A percentile compares a stretch with the other conserved stretches of the same genome.
Evolutionary conservation across 805 yeast species (phyloP).

Genomic region (Saturnispora silvae): DNA sequence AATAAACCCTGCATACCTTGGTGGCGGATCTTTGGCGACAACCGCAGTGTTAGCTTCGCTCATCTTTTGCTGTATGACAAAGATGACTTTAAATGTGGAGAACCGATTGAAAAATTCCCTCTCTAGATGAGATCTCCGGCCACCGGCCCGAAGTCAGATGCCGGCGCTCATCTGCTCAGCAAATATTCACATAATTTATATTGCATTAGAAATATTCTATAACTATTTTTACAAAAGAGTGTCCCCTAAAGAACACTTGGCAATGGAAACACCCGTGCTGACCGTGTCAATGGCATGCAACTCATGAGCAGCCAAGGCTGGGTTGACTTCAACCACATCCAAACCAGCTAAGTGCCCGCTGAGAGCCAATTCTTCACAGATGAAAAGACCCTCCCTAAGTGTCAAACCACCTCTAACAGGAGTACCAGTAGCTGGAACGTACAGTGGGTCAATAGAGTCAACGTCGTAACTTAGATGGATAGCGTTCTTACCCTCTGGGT

Average conservation of each 20-base stretch:
- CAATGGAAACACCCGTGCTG: slow-evolving; percentile 80
- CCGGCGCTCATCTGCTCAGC: too few species aligned
- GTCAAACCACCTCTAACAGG: slow-evolving; percentile 95
- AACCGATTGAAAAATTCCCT: too few species aligned
- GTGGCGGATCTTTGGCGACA: too few species aligned
- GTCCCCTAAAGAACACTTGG: slow-evolving; percentile 92
- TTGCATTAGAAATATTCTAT: too few species aligned
- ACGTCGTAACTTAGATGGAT: slow-evolving; percentile 90
- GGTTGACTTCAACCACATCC: slow-evolving; percentile 92
- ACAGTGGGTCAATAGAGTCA: slow-evolving; percentile 91
- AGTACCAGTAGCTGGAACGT: slow-evolving; percentile 95
- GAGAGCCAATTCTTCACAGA: slow-evolving; percentile 86
- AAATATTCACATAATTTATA: too few species aligned
- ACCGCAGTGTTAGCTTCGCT: too few species aligned
- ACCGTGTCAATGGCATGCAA: slow-evolving; percentile 74
- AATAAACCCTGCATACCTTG: slow-evolving; percentile 61
- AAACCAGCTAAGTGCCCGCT: slow-evolving; percentile 80
- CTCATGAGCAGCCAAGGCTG: slow-evolving; percentile 71
- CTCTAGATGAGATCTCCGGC: neutral
- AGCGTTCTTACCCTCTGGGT: slow-evolving; percentile 61
- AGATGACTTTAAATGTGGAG: too few species aligned
- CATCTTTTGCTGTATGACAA: too few species aligned
- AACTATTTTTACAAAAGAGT: slow-evolving; percentile 63
- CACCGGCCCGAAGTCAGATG: too few species aligned
- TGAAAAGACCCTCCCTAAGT: slow-evolving; percentile 84